These are phyloP conservation scores for Ceriops tagal DNA, from an alignment of 345 rosid species.

Conservation along the genomic window DNA sequence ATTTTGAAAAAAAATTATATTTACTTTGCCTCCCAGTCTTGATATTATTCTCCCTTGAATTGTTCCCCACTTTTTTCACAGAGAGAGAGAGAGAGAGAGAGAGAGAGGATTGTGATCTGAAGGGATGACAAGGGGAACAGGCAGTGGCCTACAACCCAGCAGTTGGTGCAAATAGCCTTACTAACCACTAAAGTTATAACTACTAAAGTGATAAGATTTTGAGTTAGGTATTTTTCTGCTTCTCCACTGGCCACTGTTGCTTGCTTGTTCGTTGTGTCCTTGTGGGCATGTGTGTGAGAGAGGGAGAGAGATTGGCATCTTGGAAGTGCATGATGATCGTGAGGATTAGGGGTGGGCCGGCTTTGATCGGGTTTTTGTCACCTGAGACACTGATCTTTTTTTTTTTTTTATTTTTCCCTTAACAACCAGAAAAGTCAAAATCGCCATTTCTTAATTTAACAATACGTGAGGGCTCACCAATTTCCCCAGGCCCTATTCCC, in stretches of 20 bases:
- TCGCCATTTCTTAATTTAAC: too few species aligned
- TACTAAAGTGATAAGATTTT: conserved; percentile 35
- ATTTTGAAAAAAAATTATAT: too few species aligned
- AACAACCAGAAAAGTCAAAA: too few species aligned
- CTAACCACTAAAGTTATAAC: conserved; percentile 50
- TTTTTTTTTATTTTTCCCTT: too few species aligned
- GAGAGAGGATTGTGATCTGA: too few species aligned
- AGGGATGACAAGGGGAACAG: conserved; percentile 9
- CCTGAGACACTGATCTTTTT: too few species aligned
- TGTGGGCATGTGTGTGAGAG: conserved; percentile 4
- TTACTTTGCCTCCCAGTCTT: too few species aligned
- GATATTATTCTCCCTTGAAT: too few species aligned
- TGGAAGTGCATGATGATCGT: conserved; percentile 17
- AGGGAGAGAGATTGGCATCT: conserved; percentile 12
- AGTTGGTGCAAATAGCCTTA: conserved; percentile 43
- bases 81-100: too few species aligned
- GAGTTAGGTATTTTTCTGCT: conserved; percentile 43
- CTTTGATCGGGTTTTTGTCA: not conserved
- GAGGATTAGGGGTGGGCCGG: conserved; percentile 8
- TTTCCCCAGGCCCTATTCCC: not conserved
- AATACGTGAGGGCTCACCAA: too few species aligned
- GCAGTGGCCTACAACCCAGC: conserved; percentile 39
- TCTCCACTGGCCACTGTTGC: conserved; percentile 15
- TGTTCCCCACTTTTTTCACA: not conserved
- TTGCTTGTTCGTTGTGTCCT: not conserved